phyloP scores from a whole-genome alignment of 352 stramenopile species.

The Hyaloperonospora brassicae region DNA sequence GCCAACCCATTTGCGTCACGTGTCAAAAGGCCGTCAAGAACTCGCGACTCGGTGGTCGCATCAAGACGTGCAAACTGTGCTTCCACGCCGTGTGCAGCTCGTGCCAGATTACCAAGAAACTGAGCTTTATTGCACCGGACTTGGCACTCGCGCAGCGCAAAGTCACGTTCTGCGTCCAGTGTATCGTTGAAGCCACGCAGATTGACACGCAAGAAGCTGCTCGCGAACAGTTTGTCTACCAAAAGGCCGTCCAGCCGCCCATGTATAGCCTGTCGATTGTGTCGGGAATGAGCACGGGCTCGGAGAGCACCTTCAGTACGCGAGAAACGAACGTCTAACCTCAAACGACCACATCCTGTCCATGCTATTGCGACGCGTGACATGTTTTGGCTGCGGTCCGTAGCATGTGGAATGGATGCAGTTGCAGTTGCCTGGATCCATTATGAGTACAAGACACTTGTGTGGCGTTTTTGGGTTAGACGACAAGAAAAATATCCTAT shows the following conservation, averaged over 20 bases:
- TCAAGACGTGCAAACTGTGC: conserved; percentile 20
- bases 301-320: conserved; percentile 1
- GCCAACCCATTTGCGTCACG: conserved; percentile 17
- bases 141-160: conserved; percentile 14
- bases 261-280: conserved; percentile 5
- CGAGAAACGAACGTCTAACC: too few species aligned
- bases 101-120: conserved; percentile 22
- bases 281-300: conserved; percentile 19
- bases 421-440: too few species aligned
- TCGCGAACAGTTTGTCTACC: conserved; percentile 15
- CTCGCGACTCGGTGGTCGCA: conserved; percentile 3
- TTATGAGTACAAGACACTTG: too few species aligned
- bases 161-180: conserved; percentile 20
- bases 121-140: conserved; percentile 24
- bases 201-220: conserved; percentile 21
- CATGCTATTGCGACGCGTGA: too few species aligned
- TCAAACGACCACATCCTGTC: too few species aligned
- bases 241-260: conserved; percentile 1
- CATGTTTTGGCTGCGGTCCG: too few species aligned
- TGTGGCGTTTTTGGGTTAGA: too few species aligned
- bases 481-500: too few species aligned
- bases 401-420: too few species aligned
- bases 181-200: conserved; percentile 12
- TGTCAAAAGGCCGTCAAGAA: conserved; percentile 16
- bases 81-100: conserved; percentile 14